phyloP scores from a whole-genome alignment of 306 rosid species.

The Citrullus colocynthis region DNA sequence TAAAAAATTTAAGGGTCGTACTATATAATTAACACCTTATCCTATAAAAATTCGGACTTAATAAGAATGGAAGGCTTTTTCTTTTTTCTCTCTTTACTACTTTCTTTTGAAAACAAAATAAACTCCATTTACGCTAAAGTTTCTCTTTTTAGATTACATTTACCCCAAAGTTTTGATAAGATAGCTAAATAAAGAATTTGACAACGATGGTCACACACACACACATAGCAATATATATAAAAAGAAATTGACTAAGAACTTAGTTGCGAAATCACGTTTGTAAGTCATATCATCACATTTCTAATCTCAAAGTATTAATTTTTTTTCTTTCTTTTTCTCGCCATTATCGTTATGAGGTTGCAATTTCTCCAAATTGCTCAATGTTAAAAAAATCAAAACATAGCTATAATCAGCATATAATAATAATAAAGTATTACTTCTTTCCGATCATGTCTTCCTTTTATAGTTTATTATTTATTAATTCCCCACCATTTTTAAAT shows the following conservation, averaged over 20 bases:
- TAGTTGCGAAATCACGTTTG: background rate
- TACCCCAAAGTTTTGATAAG: background rate
- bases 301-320: background rate
- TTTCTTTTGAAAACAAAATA: too few relatives aligned
- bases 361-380: background rate
- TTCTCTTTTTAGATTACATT: background rate
- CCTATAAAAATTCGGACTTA: background rate
- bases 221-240: background rate
- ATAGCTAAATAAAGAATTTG: background rate
- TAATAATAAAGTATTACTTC: too few relatives aligned
- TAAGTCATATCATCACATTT: background rate
- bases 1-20: too few relatives aligned
- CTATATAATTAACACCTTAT: too few relatives aligned
- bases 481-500: background rate
- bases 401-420: too few relatives aligned
- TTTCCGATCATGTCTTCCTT: background rate
- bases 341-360: background rate
- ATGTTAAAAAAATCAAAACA: too few relatives aligned
- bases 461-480: too few relatives aligned
- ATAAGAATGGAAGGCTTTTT: background rate
- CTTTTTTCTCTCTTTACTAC: background rate
- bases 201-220: background rate
- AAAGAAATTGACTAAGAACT: background rate
- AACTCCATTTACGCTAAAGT: too few relatives aligned
- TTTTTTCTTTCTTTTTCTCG: too few relatives aligned